Base-by-base conservation (phyloP, 345 rosid species). In the Eucalyptus cloeziana region DNA sequence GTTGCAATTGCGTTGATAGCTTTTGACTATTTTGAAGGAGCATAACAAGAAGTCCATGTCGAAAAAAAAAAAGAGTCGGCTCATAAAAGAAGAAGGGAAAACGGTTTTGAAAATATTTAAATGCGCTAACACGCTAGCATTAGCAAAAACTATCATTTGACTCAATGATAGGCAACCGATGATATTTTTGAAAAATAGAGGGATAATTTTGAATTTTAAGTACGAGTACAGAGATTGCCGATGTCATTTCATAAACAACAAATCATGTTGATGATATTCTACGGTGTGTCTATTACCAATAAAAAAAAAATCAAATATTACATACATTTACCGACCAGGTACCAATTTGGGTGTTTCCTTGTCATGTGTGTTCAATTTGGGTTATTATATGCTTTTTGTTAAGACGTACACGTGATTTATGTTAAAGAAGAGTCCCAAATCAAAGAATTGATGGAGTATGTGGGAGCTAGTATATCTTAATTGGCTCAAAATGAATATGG, bases 71-170 rank as follows among this genome's bases (percentile, higher is more conserved):
- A 31, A 31, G 5, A 67, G 79, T 15, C 40, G 17, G 33, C 22
- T 67, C 17, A 8, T 31, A 30, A 67, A 31, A 14, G 1, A 13
- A 64, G 21, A 7, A 13, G 1, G 76, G 40, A 64, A n/a, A 64
- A 4, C 17, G 9, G 40, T 15, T 10, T 52, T 52, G 10, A 21
- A 52, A 52, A 52, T 52, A 52, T 52, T 52, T 8, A 52, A 52
- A 52, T 52, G 25, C 25, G 10, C 0, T 52, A 0, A 21, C 58
- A 52, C 1, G 25, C 0, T 52, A 21, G 58, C 62, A 1, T 33
- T 21, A 17, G 43, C 80, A 69, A 69, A 69, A 69, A 3, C 43
- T 0, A 40, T 33, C 2, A 33, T 69, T 69, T 17, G 43, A 33
- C 33, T 25, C 62, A 10, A 24, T 56, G 30, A 56, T 24, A 56